Conservation (phyloP, 2,329 filamentous ascomycete species). For the Rutstroemia sp. region DNA sequence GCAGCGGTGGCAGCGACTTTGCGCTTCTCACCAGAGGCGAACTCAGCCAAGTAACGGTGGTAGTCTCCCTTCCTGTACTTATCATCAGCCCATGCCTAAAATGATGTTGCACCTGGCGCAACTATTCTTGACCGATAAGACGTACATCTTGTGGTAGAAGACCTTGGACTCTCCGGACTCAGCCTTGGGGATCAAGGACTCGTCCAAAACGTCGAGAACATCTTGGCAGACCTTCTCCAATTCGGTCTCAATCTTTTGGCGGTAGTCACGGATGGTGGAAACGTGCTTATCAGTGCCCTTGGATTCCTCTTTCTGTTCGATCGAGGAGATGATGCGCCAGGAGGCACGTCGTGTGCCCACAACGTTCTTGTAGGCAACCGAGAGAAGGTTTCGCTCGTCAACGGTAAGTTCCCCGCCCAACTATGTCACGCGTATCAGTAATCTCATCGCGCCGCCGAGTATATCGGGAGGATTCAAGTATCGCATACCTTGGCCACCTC, state of each 20-base stretch:
- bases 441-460: conserved; percentile 9
- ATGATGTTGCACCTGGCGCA: conserved; percentile 9
- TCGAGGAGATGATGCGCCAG: conserved; percentile 99
- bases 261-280: conserved; percentile 89
- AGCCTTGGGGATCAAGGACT: conserved; percentile 90
- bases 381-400: conserved; percentile 97
- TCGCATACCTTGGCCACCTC: conserved; percentile 82
- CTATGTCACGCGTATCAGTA: conserved; percentile 28
- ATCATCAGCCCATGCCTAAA: conserved; percentile 12
- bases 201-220: conserved; percentile 89
- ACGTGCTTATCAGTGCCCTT: conserved; percentile 97
- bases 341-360: conserved; percentile 96
- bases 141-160: conserved; percentile 99
- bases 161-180: conserved; percentile 98
- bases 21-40: conserved; percentile 86
- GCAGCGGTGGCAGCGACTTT: conserved; percentile 80
- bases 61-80: conserved; percentile 83
- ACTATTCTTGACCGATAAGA: conserved; percentile 25
- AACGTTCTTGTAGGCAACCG: conserved; percentile 99
- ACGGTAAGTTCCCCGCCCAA: conserved; percentile 73
- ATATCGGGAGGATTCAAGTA: conserved; percentile 16
- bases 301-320: conserved; percentile 99
- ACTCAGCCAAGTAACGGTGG: conserved; percentile 92
- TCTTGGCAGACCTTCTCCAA: conserved; percentile 98
- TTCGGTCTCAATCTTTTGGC: conserved; percentile 96